These are phyloP conservation scores for Rhododendron ferrugineum DNA, from an alignment of 148 eudicot species.

Conservation along the genomic window DNA sequence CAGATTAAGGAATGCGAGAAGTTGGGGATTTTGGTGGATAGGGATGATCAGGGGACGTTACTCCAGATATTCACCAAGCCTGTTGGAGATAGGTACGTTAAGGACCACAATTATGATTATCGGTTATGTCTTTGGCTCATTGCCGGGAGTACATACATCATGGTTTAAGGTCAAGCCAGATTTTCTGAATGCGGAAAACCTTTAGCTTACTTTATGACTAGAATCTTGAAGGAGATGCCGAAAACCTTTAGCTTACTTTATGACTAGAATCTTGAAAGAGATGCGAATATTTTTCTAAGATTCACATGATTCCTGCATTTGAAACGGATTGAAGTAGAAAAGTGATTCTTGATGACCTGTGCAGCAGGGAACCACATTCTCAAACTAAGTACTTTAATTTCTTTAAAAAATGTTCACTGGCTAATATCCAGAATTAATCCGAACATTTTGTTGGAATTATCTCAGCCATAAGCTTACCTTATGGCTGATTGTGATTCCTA, in stretches of 20 bases:
- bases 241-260: background rate
- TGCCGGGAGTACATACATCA: background rate
- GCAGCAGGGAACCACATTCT: background rate
- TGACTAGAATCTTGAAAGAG: background rate
- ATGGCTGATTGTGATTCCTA: background rate
- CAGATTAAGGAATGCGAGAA: slow-evolving; percentile 86
- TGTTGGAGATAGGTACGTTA: slow-evolving; percentile 76
- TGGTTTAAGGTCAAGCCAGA: background rate
- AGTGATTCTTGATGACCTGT: background rate
- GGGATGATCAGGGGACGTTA: slow-evolving; percentile 90
- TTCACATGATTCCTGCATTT: background rate
- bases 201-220: background rate
- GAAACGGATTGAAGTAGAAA: background rate
- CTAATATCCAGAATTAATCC: background rate
- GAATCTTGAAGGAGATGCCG: background rate
- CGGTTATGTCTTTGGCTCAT: background rate
- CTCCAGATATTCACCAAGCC: slow-evolving; percentile 94
- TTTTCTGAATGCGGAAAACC: background rate
- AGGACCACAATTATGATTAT: background rate
- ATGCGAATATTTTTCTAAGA: background rate
- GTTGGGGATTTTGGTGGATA: slow-evolving; percentile 90
- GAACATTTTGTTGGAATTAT: background rate
- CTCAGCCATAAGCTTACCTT: background rate
- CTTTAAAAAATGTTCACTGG: background rate
- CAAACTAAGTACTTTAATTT: background rate